These are phyloP conservation scores for Daldinia caldariorum DNA, from an alignment of 495 filamentous ascomycete genomes.

Conservation along the genomic window DNA sequence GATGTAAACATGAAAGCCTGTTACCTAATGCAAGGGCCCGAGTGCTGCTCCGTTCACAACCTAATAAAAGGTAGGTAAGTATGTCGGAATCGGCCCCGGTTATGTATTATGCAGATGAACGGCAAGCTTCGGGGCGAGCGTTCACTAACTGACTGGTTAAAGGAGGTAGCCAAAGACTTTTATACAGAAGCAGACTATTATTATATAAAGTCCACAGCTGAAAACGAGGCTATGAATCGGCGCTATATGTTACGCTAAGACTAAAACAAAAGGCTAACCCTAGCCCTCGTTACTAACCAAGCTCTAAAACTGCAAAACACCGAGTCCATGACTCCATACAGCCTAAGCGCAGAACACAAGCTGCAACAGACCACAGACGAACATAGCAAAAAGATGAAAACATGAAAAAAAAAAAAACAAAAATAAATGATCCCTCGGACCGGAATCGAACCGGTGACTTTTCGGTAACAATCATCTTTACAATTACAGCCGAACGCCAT, in stretches of 20 bases:
- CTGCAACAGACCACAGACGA: background rate
- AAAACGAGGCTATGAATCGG: background rate
- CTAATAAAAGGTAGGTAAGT: no score
- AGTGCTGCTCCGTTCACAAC: conserved; percentile 4
- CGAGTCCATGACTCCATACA: background rate
- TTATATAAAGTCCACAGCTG: background rate
- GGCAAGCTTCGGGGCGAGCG: conserved; percentile 1
- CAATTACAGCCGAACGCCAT: conserved; percentile 40
- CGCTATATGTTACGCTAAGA: background rate
- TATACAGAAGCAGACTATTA: no score
- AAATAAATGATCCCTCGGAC: conserved; percentile 31
- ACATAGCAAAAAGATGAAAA: background rate
- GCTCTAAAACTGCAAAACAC: background rate
- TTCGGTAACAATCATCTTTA: conserved; percentile 37
- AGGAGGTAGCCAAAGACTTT: background rate
- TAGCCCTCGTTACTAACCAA: background rate
- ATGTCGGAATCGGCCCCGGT: conserved; percentile 16
- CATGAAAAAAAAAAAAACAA: conserved; percentile 9
- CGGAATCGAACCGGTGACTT: conserved; percentile 42
- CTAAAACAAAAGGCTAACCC: background rate
- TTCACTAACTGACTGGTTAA: no score
- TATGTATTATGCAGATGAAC: conserved; percentile 2
- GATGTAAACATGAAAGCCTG: conserved; percentile 24
- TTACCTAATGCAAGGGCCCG: conserved; percentile 25
- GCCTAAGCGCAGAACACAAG: background rate